Conservation (phyloP, 2,329 filamentous ascomycete genomes). For the Ramularia endophylla region DNA sequence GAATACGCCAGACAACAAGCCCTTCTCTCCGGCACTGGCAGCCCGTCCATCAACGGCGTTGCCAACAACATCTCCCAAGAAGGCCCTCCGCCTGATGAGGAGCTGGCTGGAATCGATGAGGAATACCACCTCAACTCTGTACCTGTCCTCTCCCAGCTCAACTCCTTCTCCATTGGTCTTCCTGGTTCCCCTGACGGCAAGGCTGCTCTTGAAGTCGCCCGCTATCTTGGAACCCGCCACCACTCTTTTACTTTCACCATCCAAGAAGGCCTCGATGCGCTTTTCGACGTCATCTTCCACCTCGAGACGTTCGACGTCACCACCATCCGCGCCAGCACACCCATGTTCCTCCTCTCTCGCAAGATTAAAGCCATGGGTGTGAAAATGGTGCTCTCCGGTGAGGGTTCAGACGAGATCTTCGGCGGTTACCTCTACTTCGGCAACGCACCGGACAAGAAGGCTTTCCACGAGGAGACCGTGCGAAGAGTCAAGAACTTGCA, state of each 20-base stretch:
- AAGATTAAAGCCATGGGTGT: conserved; percentile 99
- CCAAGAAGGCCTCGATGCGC: conserved; percentile 91
- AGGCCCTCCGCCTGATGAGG: conserved; percentile 53
- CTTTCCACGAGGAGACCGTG: conserved; percentile 94
- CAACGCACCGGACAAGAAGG: conserved; percentile 79
- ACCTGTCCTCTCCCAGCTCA: conserved; percentile 57
- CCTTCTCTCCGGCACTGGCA: conserved; percentile 30
- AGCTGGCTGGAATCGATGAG: conserved; percentile 91
- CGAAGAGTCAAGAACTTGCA: conserved; percentile 95
- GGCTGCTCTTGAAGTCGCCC: conserved; percentile 86
- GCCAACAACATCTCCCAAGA: conserved; percentile 42
- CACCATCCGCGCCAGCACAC: conserved; percentile 94
- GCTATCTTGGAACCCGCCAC: conserved; percentile 96
- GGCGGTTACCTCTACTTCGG: conserved; percentile 99
- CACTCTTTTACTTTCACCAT: conserved; percentile 98
- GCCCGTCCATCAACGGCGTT: conserved; percentile 24
- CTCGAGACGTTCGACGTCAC: conserved; percentile 98
- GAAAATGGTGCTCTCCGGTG: conserved; percentile 98
- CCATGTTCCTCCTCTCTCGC: conserved; percentile 94
- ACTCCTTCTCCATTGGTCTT: neutral
- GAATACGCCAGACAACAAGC: conserved; percentile 36
- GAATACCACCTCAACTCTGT: conserved; percentile 83
- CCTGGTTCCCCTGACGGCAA: conserved; percentile 35
- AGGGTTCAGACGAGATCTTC: conserved; percentile 97
- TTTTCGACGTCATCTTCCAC: conserved; percentile 97